Base-by-base conservation (phyloP, 2,329 filamentous ascomycete species). In the Akanthomyces uredinophilus region DNA sequence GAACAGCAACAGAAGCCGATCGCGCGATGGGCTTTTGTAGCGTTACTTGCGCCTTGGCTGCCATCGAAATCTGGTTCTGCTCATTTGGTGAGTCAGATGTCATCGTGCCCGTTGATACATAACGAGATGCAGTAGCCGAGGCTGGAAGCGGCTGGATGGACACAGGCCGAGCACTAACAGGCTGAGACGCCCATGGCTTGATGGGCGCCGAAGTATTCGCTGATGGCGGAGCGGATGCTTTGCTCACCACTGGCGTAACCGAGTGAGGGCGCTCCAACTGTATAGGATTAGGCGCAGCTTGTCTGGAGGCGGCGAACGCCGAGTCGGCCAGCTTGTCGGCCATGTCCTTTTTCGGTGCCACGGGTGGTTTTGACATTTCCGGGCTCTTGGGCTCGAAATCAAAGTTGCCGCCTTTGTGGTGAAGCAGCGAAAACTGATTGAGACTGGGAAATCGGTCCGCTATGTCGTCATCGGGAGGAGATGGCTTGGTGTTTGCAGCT, bases 341-440 rank as follows among this genome's bases (percentile, higher is more conserved):
- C 10, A 95, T 84, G 64, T 86, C 82, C 69, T 90, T 84, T 37
- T 82, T 86, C 18, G 91, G 74, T 7, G 70, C 65, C 62, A 59
- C 82, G 79, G 20, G 81, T 80, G 37, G 83, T 71, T n/a, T 79
- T 78, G 35, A 83, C 75, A 46, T 77, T 75, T 13, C 79, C 73
- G 44, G 78, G 7, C 78, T 74, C n/a, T 80, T 72, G 16, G 80
- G 77, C 63, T 91, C 88, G 72, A 97, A 97, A 60, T 94, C 88
- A 68, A 97, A 97, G 64, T 91, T 93, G 64, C 85, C 78, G 3
- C 90, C 90, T 65, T 90, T 85, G 65, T 98, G 92, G 68, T 96
- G 92, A 50, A 97, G 78, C 20, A 99, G 79, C 3, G 94, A 88
- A 71, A 99, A 99, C 68, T 98, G 91, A 69, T 98, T 93, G 27